A percentile compares a stretch with the other conserved stretches of the same genome.
Evolutionary conservation across 2,329 filamentous ascomycete species (phyloP).

Genomic region (Aphanocladium album): DNA sequence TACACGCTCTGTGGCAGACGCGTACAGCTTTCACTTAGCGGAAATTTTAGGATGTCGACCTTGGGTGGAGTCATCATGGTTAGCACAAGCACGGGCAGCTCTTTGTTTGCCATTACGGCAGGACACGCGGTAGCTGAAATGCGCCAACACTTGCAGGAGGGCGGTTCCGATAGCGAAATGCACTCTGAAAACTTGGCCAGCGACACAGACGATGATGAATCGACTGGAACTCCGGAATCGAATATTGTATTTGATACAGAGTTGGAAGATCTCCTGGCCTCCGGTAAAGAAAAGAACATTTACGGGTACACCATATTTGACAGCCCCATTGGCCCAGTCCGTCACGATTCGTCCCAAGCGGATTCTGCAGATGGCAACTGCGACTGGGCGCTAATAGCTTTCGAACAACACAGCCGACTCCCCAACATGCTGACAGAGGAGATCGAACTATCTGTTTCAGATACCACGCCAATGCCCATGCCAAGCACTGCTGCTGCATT

Average conservation of each 20-base stretch:
- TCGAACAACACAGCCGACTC: neutral
- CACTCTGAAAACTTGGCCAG: too few species aligned
- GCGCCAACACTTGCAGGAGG: too few species aligned
- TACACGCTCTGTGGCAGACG: neutral
- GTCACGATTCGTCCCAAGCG: neutral
- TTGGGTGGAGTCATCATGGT: neutral
- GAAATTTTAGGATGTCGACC: neutral
- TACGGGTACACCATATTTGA: too few species aligned
- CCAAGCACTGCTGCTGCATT: neutral
- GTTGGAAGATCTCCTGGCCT: neutral
- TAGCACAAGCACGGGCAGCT: neutral
- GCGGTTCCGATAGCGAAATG: too few species aligned
- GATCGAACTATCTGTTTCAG: neutral
- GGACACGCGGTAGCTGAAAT: too few species aligned
- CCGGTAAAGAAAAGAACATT: too few species aligned
- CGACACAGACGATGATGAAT: too few species aligned
- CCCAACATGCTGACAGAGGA: neutral
- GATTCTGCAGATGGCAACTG: neutral
- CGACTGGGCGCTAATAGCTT: neutral
- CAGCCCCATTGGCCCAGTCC: neutral
- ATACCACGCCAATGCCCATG: too few species aligned
- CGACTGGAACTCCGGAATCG: too few species aligned
- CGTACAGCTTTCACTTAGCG: neutral
- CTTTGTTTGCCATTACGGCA: too few species aligned
- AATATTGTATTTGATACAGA: too few species aligned